Base-by-base conservation (phyloP, 2,329 filamentous ascomycete species). In the Aureobasidium sp. region DNA sequence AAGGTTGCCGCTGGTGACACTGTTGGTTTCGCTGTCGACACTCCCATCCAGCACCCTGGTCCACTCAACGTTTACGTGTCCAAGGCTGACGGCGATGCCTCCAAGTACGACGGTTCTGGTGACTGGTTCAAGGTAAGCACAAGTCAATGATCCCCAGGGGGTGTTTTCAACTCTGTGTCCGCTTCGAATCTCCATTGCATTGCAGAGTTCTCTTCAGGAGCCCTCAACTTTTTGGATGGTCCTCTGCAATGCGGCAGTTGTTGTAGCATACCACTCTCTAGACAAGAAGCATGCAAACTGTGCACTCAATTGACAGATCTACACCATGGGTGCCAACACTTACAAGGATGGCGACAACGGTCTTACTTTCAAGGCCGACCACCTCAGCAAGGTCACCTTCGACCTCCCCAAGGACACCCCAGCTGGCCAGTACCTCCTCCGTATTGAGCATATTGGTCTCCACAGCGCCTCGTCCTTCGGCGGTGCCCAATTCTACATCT, bases 351-450 rank as follows among this genome's bases (percentile, higher is more conserved):
- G 79, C 63, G 75, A 79, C 65, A 77, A 78, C 4, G 78, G 75
- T 76, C 67, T 81, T 79, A 80, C 79, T 76, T 63, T 52, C 33
- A 42, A 59, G 61, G 79, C 80, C 49, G 69, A 72, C 39, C 66
- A 68, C 39, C 64, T 76, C 58, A 73, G 74, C 64, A 42, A 45
- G 22, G 39, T 54, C 31, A 61, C 60, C 71, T 67, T 67, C 72
- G 74, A 72, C 63, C 70, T 84, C 62, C 82, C 82, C 40, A 68
- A 73, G 33, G 79, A 77, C 71, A 75, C 83, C 62, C 78, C 81
- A 5, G 73, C 79, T 1, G 82, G 81, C 50, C 75, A 83, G 58
- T 84, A 84, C 66, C 76, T 84, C 31, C 71, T 85, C 68, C 77
- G 81, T 45, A 77, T 80, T 33, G 81, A 84, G 73, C 75, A 80